These are phyloP conservation scores for Drechslera avenae DNA, from an alignment of 2,329 filamentous ascomycete genomes.

Conservation along the genomic window DNA sequence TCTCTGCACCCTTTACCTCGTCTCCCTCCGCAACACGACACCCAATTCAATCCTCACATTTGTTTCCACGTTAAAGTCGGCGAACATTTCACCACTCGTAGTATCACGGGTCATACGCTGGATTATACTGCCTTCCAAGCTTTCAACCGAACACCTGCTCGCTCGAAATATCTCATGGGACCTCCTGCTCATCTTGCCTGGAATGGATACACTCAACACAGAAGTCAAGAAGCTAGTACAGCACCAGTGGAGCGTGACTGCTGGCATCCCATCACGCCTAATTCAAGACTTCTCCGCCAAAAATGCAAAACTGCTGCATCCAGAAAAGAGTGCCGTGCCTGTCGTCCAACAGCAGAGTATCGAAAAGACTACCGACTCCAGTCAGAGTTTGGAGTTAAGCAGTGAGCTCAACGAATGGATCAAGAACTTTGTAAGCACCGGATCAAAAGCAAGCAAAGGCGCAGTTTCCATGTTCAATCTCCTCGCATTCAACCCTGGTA, in stretches of 20 bases:
- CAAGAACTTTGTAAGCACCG: constrained; percentile 31
- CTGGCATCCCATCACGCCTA: constrained; percentile 54
- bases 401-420: constrained; percentile 60
- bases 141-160: constrained; percentile 52
- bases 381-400: constrained; percentile 57
- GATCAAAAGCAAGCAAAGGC: constrained; percentile 33
- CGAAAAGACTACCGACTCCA: constrained; percentile 22
- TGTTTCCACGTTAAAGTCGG: constrained; percentile 46
- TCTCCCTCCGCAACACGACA: constrained; percentile 49
- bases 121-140: constrained; percentile 55
- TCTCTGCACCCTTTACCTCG: constrained; percentile 55
- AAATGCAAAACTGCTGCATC: constrained; percentile 49
- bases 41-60: constrained; percentile 47
- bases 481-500: constrained; percentile 60
- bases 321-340: constrained; percentile 42
- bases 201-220: constrained; percentile 32
- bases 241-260: constrained; percentile 46
- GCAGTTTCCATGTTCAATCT: constrained; percentile 69
- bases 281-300: constrained; percentile 45
- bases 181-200: constrained; percentile 53
- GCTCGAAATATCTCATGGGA: constrained; percentile 53
- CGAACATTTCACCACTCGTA: constrained; percentile 50
- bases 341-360: constrained; percentile 37
- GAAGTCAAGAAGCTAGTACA: constrained; percentile 29
- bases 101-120: constrained; percentile 54